A percentile compares a stretch with the other conserved stretches of the same genome.
Evolutionary conservation across 1,139 yeast genomes (phyloP).

Genomic region (Geotrichum bryndzae): DNA sequence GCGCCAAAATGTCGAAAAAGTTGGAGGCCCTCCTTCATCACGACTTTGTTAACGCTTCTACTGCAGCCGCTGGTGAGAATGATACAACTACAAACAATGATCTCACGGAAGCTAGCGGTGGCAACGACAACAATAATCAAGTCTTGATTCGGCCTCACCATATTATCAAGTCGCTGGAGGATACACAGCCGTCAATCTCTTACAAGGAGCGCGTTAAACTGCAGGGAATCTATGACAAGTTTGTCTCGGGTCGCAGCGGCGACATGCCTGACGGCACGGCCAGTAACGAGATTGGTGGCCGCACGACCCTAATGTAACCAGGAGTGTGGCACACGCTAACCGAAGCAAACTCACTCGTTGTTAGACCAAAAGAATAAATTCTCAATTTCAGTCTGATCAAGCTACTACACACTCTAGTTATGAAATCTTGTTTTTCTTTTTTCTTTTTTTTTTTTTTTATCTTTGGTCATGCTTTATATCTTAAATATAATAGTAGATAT

Average conservation of each 20-base stretch:
- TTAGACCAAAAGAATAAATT: too few relatives aligned
- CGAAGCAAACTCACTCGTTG: too few relatives aligned
- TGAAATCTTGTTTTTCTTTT: too few relatives aligned
- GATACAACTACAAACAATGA: not conserved
- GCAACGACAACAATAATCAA: not conserved
- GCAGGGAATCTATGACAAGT: constrained; percentile 59
- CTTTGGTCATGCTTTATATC: not conserved
- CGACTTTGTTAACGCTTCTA: not conserved
- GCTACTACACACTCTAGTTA: not conserved
- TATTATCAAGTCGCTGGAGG: constrained; percentile 57
- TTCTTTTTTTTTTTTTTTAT: too few relatives aligned
- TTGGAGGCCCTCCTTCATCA: constrained; percentile 38
- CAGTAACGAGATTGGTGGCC: constrained; percentile 77
- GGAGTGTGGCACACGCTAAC: too few relatives aligned
- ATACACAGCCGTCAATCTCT: constrained; percentile 86
- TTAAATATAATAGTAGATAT: too few relatives aligned
- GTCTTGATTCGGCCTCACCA: constrained; percentile 49
- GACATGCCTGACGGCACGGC: constrained; percentile 84
- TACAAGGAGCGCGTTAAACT: constrained; percentile 61
- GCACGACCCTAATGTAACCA: constrained; percentile 61
- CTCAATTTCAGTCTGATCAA: not conserved
- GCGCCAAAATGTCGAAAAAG: constrained; percentile 43
- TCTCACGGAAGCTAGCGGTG: not conserved
- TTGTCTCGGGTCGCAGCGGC: constrained; percentile 76
- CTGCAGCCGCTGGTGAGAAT: constrained; percentile 2